Evolutionary conservation across 2,329 filamentous ascomycete species (phyloP), one percentile per base, ranked within the genome.

Genomic region (Arthrobotrys entomopaga): DNA sequence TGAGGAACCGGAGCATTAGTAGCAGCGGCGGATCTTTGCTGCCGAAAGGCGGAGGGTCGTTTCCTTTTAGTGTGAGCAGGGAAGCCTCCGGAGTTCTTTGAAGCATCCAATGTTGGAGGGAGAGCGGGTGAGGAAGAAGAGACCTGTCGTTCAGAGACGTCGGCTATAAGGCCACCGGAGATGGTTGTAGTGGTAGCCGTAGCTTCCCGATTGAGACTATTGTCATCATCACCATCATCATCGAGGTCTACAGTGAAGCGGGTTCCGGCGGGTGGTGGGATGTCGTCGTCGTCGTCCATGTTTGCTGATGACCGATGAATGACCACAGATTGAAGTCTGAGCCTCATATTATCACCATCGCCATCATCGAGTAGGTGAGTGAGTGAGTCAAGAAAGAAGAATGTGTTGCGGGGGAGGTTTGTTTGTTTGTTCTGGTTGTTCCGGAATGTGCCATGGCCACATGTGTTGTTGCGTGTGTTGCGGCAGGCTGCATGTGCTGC

Each of bases 31-130:
- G 79, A 77, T 5, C 76, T 76, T 74, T 87, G 85, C 79, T 88
- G 87, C 79, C 91, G 89, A 83, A 97, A 97, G 1, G 90, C 87
- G 1, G 93, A 97, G 6, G 87, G 82, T 67, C 87, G 86, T 65
- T 84, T 85, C 77, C 93, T 88, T 80, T 91, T 92, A 81, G 91
- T 95, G 81, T 93, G 93, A 70, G 89, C 88, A n/a, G 95, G 95
- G 78, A 98, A 98, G 0, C 95, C 95, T 11, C 48, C 26, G 10
- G 69, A 61, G 57, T 56, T 66, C 34, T 61, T 73, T 4, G 69
- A 49, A 3, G 69, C 26, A 22, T 64, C 67, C 15, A 73, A 61
- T 5, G 61, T 66, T 0, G 69, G 69, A 3, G 69, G 29, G 43
- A 73, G 19, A 7, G 52, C 24, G 7, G 66, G 6, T 19, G 65